Evolutionary conservation across 805 yeast genomes (phyloP).

Genomic region (Metschnikowia cerradonensis): DNA sequence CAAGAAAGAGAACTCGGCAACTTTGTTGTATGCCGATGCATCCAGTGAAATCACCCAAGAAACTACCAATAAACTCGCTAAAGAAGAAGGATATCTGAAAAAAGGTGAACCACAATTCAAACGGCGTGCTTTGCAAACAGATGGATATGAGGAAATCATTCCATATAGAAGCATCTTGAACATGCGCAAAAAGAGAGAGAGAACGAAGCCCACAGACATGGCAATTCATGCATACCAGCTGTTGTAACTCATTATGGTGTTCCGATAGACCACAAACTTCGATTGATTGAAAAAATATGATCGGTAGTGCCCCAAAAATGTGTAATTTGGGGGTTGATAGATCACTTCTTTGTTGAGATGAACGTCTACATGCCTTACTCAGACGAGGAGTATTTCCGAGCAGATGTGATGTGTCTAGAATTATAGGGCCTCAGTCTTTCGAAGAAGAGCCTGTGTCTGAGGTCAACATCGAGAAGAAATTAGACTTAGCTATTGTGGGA

Average conservation of each 20-base stretch:
- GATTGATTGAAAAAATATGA: conserved; percentile 32
- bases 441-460: conserved; percentile 21
- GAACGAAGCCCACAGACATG: conserved; percentile 2
- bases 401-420: conserved; percentile 22
- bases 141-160: conserved; percentile 31
- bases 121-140: conserved; percentile 30
- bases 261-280: conserved; percentile 25
- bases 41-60: conserved; percentile 22
- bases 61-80: conserved; percentile 19
- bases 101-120: conserved; percentile 25
- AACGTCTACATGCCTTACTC: conserved; percentile 50
- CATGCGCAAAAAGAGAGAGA: conserved; percentile 12
- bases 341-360: conserved; percentile 44
- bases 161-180: conserved; percentile 28
- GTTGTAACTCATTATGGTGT: conserved; percentile 35
- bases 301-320: conserved; percentile 35
- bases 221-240: neutral
- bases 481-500: conserved; percentile 40
- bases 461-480: conserved; percentile 23
- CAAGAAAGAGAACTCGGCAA: conserved; percentile 20
- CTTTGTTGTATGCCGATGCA: conserved; percentile 21
- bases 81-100: conserved; percentile 10
- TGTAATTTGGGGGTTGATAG: conserved; percentile 42
- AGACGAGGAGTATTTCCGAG: conserved; percentile 37
- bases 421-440: conserved; percentile 32